Conservation (phyloP, 2,329 filamentous ascomycete species). For the Botrytis porri region DNA sequence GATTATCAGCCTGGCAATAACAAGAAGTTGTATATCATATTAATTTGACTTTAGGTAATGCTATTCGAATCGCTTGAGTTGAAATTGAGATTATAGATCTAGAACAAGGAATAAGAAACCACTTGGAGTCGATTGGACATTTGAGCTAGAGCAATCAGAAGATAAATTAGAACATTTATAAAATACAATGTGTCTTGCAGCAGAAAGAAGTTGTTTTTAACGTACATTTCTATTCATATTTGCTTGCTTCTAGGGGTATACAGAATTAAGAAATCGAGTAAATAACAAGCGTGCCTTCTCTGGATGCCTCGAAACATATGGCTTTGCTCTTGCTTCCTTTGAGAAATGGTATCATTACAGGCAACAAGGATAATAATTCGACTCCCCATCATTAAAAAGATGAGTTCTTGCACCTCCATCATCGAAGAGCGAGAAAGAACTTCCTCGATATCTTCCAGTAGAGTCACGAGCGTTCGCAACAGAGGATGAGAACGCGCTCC, state of each 20-base stretch:
- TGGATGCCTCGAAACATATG: background rate
- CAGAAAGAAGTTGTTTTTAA: too few species aligned
- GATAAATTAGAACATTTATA: too few species aligned
- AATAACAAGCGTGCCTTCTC: background rate
- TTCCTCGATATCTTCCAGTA: conserved; percentile 40
- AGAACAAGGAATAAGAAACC: background rate
- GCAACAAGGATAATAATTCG: conserved; percentile 38
- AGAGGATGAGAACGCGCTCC: conserved; percentile 39
- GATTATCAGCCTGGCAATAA: too few species aligned
- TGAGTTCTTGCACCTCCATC: conserved; percentile 38
- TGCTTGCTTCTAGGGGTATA: background rate
- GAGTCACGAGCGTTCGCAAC: conserved; percentile 38
- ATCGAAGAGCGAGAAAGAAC: conserved; percentile 33
- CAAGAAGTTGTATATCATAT: background rate
- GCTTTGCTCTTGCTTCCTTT: background rate
- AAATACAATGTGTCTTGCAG: background rate
- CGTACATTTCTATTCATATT: too few species aligned
- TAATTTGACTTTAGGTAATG: background rate
- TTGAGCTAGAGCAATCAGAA: background rate
- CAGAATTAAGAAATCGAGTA: background rate
- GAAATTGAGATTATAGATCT: background rate
- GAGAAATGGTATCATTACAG: conserved; percentile 25
- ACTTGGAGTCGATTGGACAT: background rate
- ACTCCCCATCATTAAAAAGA: conserved; percentile 39
- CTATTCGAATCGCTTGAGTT: background rate